Base-by-base conservation (phyloP, 2,329 filamentous ascomycete genomes). In the Nannizzia gypsea region DNA sequence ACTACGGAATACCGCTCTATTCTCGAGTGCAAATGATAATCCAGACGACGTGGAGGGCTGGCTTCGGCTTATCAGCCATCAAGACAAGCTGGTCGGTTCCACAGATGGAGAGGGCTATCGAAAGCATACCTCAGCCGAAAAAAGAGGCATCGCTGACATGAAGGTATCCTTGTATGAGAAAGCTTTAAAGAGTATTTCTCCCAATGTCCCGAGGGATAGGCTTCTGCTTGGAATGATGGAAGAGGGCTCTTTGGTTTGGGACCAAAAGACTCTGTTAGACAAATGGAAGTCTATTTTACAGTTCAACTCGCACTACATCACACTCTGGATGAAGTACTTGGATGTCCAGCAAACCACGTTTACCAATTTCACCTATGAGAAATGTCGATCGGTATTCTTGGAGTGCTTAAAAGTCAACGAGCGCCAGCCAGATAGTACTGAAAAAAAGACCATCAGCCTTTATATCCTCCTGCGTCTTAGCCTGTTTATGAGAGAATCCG, bases 121-220 rank as follows among this genome's bases (percentile, higher is more conserved):
- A 72, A 42, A 71, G 68, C 31, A 78, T 24, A 84, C 83, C 0
- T 75, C 77, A 28, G 82, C 84, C 2, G 87, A 93, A 67, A 76
- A 77, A 57, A 81, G 80, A 63, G 86, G 86, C 63, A 82, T 89
- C 59, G 85, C 89, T 2, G 87, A 93, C 64, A 83, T 96, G 59
- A 92, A 89, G 64, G 75, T 95, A 1, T 84, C 86, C 1, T 83
- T 95, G 62, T 88, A 91, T 62, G 84, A 92, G 64, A 85, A 89
- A 62, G 91, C 91, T 0, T 71, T 96, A 6, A 74, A 77, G 9
- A 81, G 86, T 52, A 77, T 82, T 0, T 72, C 75, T 0, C 66
- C 74, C 38, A 63, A 68, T 17, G 56, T 71, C 17, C 78, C 80
- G 46, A 80, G 81, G 15, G 81, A 88, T 61, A 74, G 73, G 6